phyloP scores from a whole-genome alignment of 345 rosid species.

The Durio zibethinus region DNA sequence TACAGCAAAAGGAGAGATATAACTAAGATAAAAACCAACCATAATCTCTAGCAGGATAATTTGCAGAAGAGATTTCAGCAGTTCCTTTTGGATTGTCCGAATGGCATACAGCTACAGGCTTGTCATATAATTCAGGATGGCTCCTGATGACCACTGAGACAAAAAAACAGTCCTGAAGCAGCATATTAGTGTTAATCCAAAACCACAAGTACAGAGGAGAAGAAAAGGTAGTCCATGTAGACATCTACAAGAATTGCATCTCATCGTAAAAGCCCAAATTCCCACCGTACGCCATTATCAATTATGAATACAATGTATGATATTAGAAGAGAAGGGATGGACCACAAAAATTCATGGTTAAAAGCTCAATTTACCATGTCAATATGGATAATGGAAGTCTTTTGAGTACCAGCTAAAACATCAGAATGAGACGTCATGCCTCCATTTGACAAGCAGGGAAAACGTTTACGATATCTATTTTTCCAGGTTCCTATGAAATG shows the following conservation, averaged over 20 bases:
- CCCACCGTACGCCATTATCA: not conserved
- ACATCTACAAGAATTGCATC: not conserved
- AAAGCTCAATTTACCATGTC: constrained; percentile 63
- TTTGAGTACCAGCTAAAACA: constrained; percentile 36
- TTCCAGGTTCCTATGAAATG: constrained; percentile 99
- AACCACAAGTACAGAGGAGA: not conserved
- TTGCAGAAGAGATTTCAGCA: constrained; percentile 96
- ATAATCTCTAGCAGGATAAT: constrained; percentile 85
- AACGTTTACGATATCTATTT: constrained; percentile 76
- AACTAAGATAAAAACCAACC: constrained; percentile 48
- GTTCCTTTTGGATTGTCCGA: constrained; percentile 92
- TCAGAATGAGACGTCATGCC: constrained; percentile 30
- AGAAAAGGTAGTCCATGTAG: not conserved
- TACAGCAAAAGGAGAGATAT: constrained; percentile 21
- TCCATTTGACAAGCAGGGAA: constrained; percentile 39
- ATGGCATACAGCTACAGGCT: constrained; percentile 91
- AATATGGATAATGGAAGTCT: constrained; percentile 59
- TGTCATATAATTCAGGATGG: constrained; percentile 63
- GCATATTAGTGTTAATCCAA: constrained; percentile 24
- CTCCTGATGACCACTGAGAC: constrained; percentile 83
- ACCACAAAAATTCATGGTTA: not conserved
- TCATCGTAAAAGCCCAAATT: not conserved
- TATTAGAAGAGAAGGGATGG: not conserved
- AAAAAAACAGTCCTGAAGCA: constrained; percentile 87
- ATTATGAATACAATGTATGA: not conserved